These are phyloP conservation scores for Clitopilus hobsonii DNA, from an alignment of 768 basidiomycete species.

Conservation along the genomic window DNA sequence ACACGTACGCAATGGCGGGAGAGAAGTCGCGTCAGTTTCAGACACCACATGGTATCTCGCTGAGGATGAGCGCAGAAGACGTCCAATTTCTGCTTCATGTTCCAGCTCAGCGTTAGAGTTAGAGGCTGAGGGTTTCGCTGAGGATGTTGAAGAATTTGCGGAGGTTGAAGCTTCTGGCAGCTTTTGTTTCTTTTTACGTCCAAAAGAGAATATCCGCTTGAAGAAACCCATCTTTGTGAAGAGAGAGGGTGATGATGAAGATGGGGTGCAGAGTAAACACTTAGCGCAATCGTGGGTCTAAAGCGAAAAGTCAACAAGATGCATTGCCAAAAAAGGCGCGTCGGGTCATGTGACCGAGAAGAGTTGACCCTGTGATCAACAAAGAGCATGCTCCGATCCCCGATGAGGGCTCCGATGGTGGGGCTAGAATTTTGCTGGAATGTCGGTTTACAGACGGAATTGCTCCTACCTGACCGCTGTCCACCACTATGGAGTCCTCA, in stretches of 20 bases:
- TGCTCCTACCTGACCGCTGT: background rate
- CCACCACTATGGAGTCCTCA: slow-evolving; percentile 6
- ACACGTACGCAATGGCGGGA: slow-evolving; percentile 75
- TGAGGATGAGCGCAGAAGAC: slow-evolving; percentile 71
- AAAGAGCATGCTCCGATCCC: background rate
- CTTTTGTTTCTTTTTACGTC: slow-evolving; percentile 57
- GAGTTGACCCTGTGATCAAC: background rate
- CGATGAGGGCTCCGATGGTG: background rate
- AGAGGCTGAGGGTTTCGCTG: background rate
- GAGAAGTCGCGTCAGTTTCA: slow-evolving; percentile 48
- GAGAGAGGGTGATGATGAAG: background rate
- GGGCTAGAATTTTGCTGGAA: background rate
- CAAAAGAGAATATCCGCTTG: slow-evolving; percentile 65
- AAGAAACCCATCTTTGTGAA: slow-evolving; percentile 55
- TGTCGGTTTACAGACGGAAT: background rate
- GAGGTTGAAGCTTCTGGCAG: slow-evolving; percentile 22
- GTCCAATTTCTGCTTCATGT: slow-evolving; percentile 40
- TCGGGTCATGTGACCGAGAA: background rate
- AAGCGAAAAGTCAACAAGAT: slow-evolving; percentile 1
- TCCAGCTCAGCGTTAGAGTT: slow-evolving; percentile 40
- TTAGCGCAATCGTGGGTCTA: slow-evolving; percentile 1
- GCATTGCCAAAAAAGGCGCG: background rate
- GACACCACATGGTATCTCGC: slow-evolving; percentile 55
- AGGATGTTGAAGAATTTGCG: slow-evolving; percentile 8
- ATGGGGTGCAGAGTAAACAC: background rate